Base-by-base conservation (phyloP, 176 grass and related monocot species). In the Pontederia paniculata region DNA sequence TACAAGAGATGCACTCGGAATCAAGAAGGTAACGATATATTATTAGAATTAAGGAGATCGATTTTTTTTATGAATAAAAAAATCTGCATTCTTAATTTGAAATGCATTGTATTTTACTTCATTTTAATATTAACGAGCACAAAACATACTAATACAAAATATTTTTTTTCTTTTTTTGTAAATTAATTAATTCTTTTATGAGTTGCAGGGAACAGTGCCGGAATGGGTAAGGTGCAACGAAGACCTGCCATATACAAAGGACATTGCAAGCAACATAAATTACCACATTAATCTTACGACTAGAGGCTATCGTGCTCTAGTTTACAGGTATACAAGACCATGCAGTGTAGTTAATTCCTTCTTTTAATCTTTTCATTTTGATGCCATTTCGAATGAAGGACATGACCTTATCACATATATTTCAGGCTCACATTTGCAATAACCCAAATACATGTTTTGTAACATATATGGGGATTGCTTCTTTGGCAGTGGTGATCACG, bases 281-380 rank as follows among this genome's bases (percentile, higher is more conserved):
- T 84, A 82, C 65, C 86, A 89, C 73, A 50, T 42, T 14, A 59
- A 65, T 12, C 43, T 89, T 21, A 65, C 76, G 3, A 69, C 61
- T 5, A 83, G 63, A 61, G 81, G 87, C n/a, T 94, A 78, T 31
- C 74, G 52, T 41, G 68, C 72, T 25, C 41, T 88, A 16, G 43
- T 80, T 16, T 88, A 80, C 67, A 88, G 74, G 84, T 83, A 25
- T 21, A 45, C 0, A 11, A 17, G 4, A 20, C 45, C 43, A 45
- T 62, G 13, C 1, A 45, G 17, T 19, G 17, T 8, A 5, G 17
- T 12, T 44, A 4, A 7, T 43, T 12, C 0, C 23, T 42, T 37
- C 31, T 10, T 59, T 42, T 8, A 5, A 42, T 4, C 31, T 10
- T 59, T 42, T 8, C 12, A 17, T 4, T 4, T 10, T 16, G 16